Evolutionary conservation across 139 green algal genomes (phyloP).

Genomic region (Astrephomene gubernaculifera): DNA sequence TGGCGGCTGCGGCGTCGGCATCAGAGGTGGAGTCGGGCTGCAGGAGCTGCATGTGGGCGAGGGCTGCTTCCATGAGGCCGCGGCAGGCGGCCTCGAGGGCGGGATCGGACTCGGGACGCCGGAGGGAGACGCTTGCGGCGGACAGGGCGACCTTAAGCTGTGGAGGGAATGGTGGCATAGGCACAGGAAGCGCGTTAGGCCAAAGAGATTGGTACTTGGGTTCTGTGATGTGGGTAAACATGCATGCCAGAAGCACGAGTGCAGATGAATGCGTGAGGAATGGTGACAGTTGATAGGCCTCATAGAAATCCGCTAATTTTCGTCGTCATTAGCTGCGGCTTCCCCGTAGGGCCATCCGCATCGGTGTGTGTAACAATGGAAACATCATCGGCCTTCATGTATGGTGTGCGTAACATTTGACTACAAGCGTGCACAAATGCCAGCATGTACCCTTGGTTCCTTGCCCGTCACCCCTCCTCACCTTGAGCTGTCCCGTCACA

Average conservation of each 20-base stretch:
- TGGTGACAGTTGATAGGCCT: too few species aligned
- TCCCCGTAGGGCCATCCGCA: conserved; percentile 17
- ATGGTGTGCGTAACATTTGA: too few species aligned
- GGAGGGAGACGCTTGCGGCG: neutral
- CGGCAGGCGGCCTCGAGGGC: conserved; percentile 51
- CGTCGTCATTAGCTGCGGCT: conserved; percentile 42
- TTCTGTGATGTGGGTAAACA: too few species aligned
- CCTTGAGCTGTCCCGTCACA: conserved; percentile 64
- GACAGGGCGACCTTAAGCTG: conserved; percentile 41
- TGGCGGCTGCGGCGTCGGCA: neutral
- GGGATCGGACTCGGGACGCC: conserved; percentile 29
- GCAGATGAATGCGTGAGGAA: too few species aligned
- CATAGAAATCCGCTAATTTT: conserved; percentile 74
- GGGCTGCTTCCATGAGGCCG: conserved; percentile 60
- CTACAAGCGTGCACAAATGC: too few species aligned
- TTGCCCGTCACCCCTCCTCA: too few species aligned
- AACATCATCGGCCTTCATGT: conserved; percentile 56
- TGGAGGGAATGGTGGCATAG: too few species aligned
- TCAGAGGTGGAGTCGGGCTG: neutral
- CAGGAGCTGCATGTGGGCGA: conserved; percentile 66
- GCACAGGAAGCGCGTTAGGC: too few species aligned
- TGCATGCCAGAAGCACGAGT: too few species aligned
- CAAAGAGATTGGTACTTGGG: too few species aligned
- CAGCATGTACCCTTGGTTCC: too few species aligned
- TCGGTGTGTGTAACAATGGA: conserved; percentile 66